Evolutionary conservation across 768 basidiomycete genomes (phyloP).

Genomic region (Pluteus cervinus): DNA sequence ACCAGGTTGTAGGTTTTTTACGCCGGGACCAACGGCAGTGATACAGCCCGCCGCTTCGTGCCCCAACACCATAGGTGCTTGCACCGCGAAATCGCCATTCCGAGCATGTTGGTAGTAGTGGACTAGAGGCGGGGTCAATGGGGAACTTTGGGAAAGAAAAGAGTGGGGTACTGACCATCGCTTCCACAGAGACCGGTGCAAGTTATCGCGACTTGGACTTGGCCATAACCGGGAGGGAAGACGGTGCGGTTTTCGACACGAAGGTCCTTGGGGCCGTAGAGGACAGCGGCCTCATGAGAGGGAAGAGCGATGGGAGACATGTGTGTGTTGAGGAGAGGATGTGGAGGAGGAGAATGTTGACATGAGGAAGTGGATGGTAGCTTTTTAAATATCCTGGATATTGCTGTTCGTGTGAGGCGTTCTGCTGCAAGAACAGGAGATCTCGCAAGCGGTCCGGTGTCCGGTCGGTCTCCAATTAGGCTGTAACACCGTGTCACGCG

Average conservation of each 20-base stretch:
- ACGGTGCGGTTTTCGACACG: constrained; percentile 68
- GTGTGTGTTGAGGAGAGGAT: constrained; percentile 8
- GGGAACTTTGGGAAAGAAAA: constrained; percentile 1
- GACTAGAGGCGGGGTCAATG: constrained; percentile 37
- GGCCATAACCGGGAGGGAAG: constrained; percentile 64
- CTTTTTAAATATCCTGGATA: constrained; percentile 12
- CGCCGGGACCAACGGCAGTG: constrained; percentile 74
- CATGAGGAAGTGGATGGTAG: constrained; percentile 12
- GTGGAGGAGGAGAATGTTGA: constrained; percentile 13
- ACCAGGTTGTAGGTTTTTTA: constrained; percentile 58
- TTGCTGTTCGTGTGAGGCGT: constrained; percentile 10
- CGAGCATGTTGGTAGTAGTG: constrained; percentile 89
- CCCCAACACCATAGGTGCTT: constrained; percentile 83
- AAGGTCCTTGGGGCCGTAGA: constrained; percentile 80
- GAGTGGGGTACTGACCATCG: constrained; percentile 47
- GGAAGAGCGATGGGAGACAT: constrained; percentile 42
- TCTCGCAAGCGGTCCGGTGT: no score
- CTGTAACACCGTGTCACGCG: no score
- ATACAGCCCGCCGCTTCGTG: constrained; percentile 91
- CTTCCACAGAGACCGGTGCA: constrained; percentile 91
- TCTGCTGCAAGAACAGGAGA: no score
- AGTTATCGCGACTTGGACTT: constrained; percentile 74
- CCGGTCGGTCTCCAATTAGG: no score
- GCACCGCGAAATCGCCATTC: constrained; percentile 89
- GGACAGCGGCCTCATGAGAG: constrained; percentile 68